A percentile compares a stretch with the other conserved stretches of the same genome.
phyloP scores from a whole-genome alignment of 2,329 filamentous ascomycete genomes.

The Aureobasidium sp. region DNA sequence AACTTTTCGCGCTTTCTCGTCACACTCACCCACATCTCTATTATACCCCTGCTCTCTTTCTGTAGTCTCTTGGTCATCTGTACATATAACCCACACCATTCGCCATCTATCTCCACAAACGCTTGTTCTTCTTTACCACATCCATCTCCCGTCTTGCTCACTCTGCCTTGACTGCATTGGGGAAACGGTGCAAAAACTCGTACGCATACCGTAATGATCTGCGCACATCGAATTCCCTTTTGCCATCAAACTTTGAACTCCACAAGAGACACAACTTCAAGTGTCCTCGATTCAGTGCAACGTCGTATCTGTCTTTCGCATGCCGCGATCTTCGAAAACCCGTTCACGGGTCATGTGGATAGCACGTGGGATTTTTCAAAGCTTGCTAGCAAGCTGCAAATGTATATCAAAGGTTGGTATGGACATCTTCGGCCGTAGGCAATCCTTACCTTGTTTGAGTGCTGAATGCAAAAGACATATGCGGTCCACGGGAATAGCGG shows the following conservation, averaged over 20 bases:
- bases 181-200: neutral
- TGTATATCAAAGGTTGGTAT: neutral
- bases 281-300: neutral
- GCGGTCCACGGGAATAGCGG: neutral
- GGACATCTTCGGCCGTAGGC: neutral
- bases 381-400: neutral
- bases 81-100: neutral
- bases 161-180: neutral
- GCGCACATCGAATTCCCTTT: neutral
- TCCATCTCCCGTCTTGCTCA: neutral
- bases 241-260: neutral
- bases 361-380: neutral
- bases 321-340: neutral
- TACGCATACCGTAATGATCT: neutral
- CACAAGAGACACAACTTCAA: neutral
- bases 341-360: neutral
- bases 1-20: neutral
- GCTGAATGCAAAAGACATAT: too few relatives aligned
- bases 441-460: too few relatives aligned
- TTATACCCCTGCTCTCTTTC: constrained; percentile 2
- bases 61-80: neutral
- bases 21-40: neutral
- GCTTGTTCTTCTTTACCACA: neutral
- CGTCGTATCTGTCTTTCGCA: neutral
- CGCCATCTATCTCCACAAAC: neutral